Evolutionary conservation across 208 protist species (phyloP).

Genomic region (Crithidia sp.): DNA sequence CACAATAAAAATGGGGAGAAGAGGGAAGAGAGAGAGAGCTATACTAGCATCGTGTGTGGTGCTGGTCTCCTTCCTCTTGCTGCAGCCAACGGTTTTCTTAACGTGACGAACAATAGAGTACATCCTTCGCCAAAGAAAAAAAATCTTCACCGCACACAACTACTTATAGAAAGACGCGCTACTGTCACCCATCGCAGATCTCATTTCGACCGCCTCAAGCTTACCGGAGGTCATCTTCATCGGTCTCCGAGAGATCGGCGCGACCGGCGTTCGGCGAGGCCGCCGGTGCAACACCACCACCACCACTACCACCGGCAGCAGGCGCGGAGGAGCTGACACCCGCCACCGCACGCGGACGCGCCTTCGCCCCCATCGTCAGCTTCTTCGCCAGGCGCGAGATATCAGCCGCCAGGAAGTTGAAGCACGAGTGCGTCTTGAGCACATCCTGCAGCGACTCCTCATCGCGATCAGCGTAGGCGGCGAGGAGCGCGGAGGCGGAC

Average conservation of each 20-base stretch:
- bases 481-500: slow-evolving; percentile 47
- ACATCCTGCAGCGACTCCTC: slow-evolving; percentile 55
- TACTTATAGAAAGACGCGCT: too few relatives aligned
- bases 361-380: slow-evolving; percentile 42
- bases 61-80: too few relatives aligned
- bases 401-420: slow-evolving; percentile 72
- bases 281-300: not conserved
- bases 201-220: not conserved
- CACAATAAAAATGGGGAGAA: too few relatives aligned
- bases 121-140: too few relatives aligned
- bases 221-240: slow-evolving; percentile 35
- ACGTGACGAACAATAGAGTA: too few relatives aligned
- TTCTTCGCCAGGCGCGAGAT: slow-evolving; percentile 73
- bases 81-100: too few relatives aligned
- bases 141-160: too few relatives aligned
- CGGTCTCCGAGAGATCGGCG: slow-evolving; percentile 21
- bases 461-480: slow-evolving; percentile 69
- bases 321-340: not conserved
- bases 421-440: slow-evolving; percentile 48
- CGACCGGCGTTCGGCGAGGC: slow-evolving; percentile 7
- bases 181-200: not conserved
- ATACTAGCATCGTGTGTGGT: too few relatives aligned
- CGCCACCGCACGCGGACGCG: slow-evolving; percentile 15
- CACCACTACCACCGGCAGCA: not conserved
- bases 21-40: too few relatives aligned